Conservation (phyloP, 2,329 filamentous ascomycete genomes). For the Pyricularia grisea region DNA sequence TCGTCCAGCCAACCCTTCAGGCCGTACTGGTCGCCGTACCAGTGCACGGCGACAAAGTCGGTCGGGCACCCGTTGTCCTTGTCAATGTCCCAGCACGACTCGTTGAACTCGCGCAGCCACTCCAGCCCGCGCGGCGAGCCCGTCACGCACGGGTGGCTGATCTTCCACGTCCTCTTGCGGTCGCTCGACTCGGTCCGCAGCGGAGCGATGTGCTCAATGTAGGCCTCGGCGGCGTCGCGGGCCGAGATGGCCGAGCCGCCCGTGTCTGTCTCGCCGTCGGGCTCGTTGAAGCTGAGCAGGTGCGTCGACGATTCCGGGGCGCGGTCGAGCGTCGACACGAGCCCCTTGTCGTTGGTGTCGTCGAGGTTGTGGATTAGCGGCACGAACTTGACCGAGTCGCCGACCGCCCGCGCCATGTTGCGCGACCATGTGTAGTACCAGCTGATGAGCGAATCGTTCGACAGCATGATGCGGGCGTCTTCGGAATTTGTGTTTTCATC, state of each 20-base stretch:
- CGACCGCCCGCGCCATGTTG: conserved; percentile 13
- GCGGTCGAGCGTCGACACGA: conserved; percentile 15
- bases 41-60: conserved; percentile 54
- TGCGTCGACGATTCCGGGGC: conserved; percentile 25
- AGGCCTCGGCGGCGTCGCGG: conserved; percentile 23
- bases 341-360: conserved; percentile 18
- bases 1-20: conserved; percentile 57
- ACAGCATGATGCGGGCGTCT: conserved; percentile 25
- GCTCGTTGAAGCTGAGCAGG: conserved; percentile 31
- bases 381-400: conserved; percentile 20
- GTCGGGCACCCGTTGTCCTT: conserved; percentile 41
- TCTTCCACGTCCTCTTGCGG: conserved; percentile 43
- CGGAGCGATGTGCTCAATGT: conserved; percentile 42
- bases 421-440: conserved; percentile 36
- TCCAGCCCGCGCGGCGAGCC: conserved; percentile 47
- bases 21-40: conserved; percentile 62
- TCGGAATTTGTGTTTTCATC: conserved; percentile 10
- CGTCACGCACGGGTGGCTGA: conserved; percentile 64
- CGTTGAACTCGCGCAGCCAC: conserved; percentile 61
- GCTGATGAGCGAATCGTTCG: conserved; percentile 24
- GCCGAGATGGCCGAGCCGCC: conserved; percentile 28
- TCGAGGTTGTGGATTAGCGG: conserved; percentile 28
- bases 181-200: conserved; percentile 32
- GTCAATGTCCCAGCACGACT: conserved; percentile 52
- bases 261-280: conserved; percentile 26